phyloP scores from a whole-genome alignment of 352 stramenopile genomes.

The Lagenidium giganteum region DNA sequence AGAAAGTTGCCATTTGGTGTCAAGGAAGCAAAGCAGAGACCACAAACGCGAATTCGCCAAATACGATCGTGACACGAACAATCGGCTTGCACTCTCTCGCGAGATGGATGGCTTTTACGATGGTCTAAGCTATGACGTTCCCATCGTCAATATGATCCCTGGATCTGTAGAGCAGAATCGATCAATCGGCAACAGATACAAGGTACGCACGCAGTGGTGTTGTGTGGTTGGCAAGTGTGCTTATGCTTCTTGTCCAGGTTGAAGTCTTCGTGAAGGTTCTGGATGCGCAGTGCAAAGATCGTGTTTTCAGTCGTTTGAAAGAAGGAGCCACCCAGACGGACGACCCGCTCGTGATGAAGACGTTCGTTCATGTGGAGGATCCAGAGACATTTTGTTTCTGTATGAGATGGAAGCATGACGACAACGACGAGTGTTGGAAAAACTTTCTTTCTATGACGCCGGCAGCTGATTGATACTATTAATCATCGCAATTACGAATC shows the following conservation, averaged over 20 bases:
- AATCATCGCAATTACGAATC: neutral
- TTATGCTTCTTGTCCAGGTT: neutral
- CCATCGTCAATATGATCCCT: conserved; percentile 7
- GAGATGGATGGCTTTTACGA: conserved; percentile 8
- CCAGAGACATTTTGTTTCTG: conserved; percentile 5
- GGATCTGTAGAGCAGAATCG: conserved; percentile 1
- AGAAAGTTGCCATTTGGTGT: conserved; percentile 12
- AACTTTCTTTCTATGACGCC: conserved; percentile 1
- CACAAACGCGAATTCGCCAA: conserved; percentile 5
- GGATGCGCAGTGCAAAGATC: conserved; percentile 2
- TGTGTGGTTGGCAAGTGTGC: conserved; percentile 2
- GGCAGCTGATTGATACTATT: conserved; percentile 5
- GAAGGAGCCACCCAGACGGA: conserved; percentile 1
- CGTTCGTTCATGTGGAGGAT: conserved; percentile 2
- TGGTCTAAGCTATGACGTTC: conserved; percentile 1
- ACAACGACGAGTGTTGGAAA: conserved; percentile 3
- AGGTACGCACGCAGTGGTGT: neutral
- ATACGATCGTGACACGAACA: conserved; percentile 8
- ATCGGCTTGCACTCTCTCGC: conserved; percentile 5
- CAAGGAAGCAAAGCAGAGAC: conserved; percentile 2
- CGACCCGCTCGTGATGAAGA: conserved; percentile 9
- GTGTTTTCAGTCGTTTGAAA: conserved; percentile 8
- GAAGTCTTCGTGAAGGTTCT: neutral
- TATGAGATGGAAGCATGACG: conserved; percentile 3
- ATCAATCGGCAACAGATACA: conserved; percentile 10